Percentiles rank a stretch among this genome's conserved stretches.
Evolutionary conservation across 2,329 filamentous ascomycete genomes (phyloP).

Genomic region (Colletotrichum filicis): DNA sequence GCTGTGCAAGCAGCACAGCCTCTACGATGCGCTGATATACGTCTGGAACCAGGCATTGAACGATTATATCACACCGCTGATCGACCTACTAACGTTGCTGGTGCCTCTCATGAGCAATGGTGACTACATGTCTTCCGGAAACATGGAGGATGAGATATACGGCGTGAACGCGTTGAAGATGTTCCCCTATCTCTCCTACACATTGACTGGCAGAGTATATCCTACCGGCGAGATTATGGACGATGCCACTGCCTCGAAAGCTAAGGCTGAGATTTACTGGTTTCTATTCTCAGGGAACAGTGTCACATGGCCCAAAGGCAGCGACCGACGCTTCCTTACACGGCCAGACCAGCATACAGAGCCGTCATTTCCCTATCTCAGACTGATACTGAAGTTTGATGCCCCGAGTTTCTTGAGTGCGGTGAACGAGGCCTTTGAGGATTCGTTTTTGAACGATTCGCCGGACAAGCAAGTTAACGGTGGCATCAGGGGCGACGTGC

Average conservation of each 20-base stretch:
- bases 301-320: constrained; percentile 78
- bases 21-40: constrained; percentile 96
- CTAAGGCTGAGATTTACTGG: constrained; percentile 91
- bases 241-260: constrained; percentile 77
- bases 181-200: constrained; percentile 94
- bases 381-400: constrained; percentile 87
- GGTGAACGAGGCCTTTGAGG: constrained; percentile 97
- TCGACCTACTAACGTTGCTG: constrained; percentile 81
- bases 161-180: constrained; percentile 85
- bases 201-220: constrained; percentile 89
- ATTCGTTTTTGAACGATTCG: constrained; percentile 88
- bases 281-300: constrained; percentile 91
- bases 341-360: constrained; percentile 66
- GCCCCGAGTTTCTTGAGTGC: constrained; percentile 93
- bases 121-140: constrained; percentile 61
- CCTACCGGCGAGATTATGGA: constrained; percentile 82
- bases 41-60: constrained; percentile 93
- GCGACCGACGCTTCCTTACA: constrained; percentile 69
- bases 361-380: constrained; percentile 86
- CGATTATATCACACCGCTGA: constrained; percentile 91
- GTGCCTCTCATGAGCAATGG: constrained; percentile 67
- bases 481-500: constrained; percentile 59
- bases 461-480: constrained; percentile 71
- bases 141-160: constrained; percentile 70
- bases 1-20: constrained; percentile 88